Conservation (phyloP, 73 alveolate genomes). For the Paramecium octaurelia region DNA sequence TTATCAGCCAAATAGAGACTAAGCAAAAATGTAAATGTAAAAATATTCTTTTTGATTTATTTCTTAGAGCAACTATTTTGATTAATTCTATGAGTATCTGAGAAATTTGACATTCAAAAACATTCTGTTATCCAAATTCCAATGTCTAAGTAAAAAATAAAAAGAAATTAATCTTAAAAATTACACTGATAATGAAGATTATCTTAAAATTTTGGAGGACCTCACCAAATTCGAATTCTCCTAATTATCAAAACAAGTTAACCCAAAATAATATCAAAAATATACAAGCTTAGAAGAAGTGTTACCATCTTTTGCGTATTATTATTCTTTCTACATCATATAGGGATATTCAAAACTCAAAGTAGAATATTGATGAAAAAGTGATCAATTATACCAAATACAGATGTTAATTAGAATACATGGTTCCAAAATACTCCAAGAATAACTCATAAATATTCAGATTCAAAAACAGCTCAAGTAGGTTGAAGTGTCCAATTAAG, state of each 20-base stretch:
- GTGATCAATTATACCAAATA: background rate
- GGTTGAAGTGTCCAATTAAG: background rate
- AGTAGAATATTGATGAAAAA: background rate
- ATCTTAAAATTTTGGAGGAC: background rate
- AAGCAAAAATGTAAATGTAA: background rate
- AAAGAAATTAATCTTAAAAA: background rate
- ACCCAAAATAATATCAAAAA: background rate
- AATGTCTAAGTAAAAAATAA: background rate
- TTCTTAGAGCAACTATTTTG: background rate
- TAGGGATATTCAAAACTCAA: background rate
- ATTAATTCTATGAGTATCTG: background rate
- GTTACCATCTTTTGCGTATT: background rate
- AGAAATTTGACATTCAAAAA: background rate
- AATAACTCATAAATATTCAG: background rate
- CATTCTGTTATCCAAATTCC: background rate
- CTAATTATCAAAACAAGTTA: background rate
- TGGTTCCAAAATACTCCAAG: background rate
- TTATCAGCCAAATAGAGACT: background rate
- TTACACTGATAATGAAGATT: background rate
- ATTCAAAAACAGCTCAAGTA: background rate
- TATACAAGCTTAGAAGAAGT: background rate
- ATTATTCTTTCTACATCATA: background rate
- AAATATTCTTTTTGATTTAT: background rate
- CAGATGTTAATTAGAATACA: background rate
- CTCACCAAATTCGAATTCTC: background rate